Evolutionary conservation across 1,284 basidiomycete genomes (phyloP).

Genomic region (Heliocybe sulcata): DNA sequence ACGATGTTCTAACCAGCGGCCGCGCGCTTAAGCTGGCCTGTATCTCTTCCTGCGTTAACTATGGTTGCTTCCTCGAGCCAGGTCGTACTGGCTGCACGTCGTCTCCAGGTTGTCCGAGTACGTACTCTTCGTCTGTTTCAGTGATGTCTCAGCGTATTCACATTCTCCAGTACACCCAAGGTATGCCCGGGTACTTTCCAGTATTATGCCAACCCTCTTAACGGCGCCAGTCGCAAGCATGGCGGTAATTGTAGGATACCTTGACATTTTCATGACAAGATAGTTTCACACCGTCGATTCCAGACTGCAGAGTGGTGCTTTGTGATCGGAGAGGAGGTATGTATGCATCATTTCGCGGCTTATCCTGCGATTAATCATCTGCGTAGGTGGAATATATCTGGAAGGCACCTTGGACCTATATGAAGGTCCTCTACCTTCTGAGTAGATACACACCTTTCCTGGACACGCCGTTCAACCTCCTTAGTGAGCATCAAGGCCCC

Average conservation of each 20-base stretch:
- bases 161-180: background rate
- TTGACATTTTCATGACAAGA: background rate
- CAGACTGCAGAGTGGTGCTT: background rate
- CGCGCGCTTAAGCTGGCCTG: no score
- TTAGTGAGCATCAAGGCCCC: background rate
- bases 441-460: constrained; percentile 1
- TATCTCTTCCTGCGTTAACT: no score
- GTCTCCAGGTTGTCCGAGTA: background rate
- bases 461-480: background rate
- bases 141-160: background rate
- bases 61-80: background rate
- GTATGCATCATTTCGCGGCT: no score
- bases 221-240: background rate
- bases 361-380: background rate
- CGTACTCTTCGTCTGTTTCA: background rate
- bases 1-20: no score
- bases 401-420: background rate
- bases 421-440: background rate
- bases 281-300: background rate
- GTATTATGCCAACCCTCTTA: background rate
- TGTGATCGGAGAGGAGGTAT: background rate
- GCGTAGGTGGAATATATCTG: background rate
- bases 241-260: background rate
- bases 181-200: background rate
- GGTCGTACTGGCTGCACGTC: background rate